Conservation (phyloP, 2,329 filamentous ascomycete genomes). For the Fusarium armeniacum region DNA sequence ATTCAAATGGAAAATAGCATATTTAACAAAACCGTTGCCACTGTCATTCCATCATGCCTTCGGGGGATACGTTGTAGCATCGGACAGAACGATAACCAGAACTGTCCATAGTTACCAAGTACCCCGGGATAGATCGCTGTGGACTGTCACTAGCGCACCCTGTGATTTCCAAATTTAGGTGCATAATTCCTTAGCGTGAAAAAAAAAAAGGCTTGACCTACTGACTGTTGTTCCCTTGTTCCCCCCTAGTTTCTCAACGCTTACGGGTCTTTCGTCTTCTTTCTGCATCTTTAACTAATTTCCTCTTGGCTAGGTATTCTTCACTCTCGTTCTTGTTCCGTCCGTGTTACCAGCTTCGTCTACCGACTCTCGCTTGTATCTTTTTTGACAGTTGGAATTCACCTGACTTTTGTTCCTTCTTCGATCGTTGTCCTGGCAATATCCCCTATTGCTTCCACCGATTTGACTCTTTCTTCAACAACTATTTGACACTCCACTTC, state of each 20-base stretch:
- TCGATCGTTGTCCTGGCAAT: constrained; percentile 15
- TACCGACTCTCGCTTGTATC: constrained; percentile 32
- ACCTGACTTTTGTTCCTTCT: neutral
- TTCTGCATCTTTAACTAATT: constrained; percentile 26
- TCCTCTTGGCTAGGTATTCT: constrained; percentile 7
- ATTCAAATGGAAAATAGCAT: too few relatives aligned
- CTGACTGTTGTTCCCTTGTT: constrained; percentile 13
- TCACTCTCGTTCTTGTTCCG: constrained; percentile 31
- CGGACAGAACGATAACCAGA: neutral
- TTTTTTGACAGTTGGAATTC: constrained; percentile 17
- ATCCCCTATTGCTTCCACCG: constrained; percentile 24
- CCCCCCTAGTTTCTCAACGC: constrained; percentile 35
- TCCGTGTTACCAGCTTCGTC: constrained; percentile 19
- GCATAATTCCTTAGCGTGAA: constrained; percentile 23
- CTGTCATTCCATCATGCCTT: neutral
- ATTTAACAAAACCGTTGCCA: neutral
- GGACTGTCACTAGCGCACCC: constrained; percentile 17
- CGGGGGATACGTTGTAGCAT: neutral
- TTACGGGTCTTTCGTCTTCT: constrained; percentile 13
- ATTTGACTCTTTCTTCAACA: constrained; percentile 12
- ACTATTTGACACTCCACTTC: constrained; percentile 1
- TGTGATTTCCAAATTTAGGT: constrained; percentile 38
- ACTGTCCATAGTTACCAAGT: neutral
- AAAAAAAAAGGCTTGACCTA: constrained; percentile 22
- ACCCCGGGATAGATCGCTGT: constrained; percentile 25